Evolutionary conservation across 2,329 filamentous ascomycete genomes (phyloP).

Genomic region (Dothiorella sarmentorum): DNA sequence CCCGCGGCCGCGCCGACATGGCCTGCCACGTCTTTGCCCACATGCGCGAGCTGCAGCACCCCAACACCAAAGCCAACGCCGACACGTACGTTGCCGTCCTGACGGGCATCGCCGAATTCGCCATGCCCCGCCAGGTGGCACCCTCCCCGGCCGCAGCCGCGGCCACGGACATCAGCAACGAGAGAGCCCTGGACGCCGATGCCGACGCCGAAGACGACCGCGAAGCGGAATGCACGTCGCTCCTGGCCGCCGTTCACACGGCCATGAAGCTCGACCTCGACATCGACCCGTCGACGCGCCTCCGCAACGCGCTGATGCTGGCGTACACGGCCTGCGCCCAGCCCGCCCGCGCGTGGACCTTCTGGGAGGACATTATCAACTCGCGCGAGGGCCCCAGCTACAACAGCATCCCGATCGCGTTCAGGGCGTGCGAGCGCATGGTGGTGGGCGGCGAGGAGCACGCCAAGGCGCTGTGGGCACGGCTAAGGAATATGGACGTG

Average conservation of each 20-base stretch:
- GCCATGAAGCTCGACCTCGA: conserved; percentile 91
- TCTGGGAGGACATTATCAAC: conserved; percentile 80
- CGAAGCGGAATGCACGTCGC: not conserved
- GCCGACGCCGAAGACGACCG: conserved; percentile 53
- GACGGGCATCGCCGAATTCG: conserved; percentile 64
- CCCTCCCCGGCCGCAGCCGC: not conserved
- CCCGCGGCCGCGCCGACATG: conserved; percentile 75
- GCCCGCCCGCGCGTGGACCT: conserved; percentile 65
- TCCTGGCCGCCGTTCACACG: conserved; percentile 74
- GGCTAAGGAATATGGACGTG: conserved; percentile 71
- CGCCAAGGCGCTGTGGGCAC: conserved; percentile 63
- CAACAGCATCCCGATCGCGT: conserved; percentile 73
- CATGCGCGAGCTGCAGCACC: conserved; percentile 76
- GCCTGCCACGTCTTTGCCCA: conserved; percentile 83
- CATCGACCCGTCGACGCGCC: conserved; percentile 69
- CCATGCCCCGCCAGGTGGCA: conserved; percentile 19
- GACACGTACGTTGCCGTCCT: conserved; percentile 78
- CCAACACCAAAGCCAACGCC: conserved; percentile 61
- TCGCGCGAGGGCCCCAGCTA: conserved; percentile 85
- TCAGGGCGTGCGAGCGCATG: conserved; percentile 70
- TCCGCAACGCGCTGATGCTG: conserved; percentile 84
- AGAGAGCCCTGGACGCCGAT: no score
- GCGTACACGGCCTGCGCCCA: conserved; percentile 71
- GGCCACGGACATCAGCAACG: conserved; percentile 41
- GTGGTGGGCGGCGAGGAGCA: conserved; percentile 43